Evolutionary conservation across 176 grass and related monocot species (phyloP), one percentile per base, ranked within the genome.

Genomic region (Lolium rigidum): DNA sequence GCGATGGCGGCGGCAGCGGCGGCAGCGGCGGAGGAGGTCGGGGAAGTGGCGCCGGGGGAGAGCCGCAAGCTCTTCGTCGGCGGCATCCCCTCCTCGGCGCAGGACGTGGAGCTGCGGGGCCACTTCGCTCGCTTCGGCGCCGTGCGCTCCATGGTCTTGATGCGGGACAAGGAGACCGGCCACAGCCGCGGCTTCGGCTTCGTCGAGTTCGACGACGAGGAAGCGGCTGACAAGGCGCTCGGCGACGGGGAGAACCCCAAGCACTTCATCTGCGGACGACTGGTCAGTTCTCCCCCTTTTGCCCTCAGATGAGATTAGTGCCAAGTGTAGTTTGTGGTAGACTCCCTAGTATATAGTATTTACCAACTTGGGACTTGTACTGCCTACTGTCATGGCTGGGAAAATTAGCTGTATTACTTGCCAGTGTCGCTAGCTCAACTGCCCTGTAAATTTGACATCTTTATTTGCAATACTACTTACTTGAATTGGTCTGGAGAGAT

Each of bases 61-160:
- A 84, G 74, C 31, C 81, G 88, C 9, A 97, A 97, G 90, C 80
- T 97, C 3, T 97, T 97, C 74, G 88, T 97, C 1, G 95, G 95
- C 26, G 95, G 95, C 58, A 83, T 97, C 86, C 91, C 92, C n/a
- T 10, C 74, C 14, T 76, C 81, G 21, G 90, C 92, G 62, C 67
- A 64, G 72, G 95, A 97, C 87, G 44, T 76, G 50, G 90, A 87
- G 62, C 83, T 97, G 73, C 54, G 46, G 48, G 76, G 74, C 2
- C 70, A 94, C 70, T 94, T 97, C 78, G 49, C 38, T 0, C 50
- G 83, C 52, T 94, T 82, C 88, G 95, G 95, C 22, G 88, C 77
- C 31, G 88, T 97, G 68, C 74, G 89, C n/a, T 78, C 86, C 63
- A 89, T 75, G n/a, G 62, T 91, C 61, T 90, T 97, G 51, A 94